Evolutionary conservation across 2,329 filamentous ascomycete genomes (phyloP), one percentile per base, ranked within the genome.

Genomic region (Chaetoscypha palmicola): DNA sequence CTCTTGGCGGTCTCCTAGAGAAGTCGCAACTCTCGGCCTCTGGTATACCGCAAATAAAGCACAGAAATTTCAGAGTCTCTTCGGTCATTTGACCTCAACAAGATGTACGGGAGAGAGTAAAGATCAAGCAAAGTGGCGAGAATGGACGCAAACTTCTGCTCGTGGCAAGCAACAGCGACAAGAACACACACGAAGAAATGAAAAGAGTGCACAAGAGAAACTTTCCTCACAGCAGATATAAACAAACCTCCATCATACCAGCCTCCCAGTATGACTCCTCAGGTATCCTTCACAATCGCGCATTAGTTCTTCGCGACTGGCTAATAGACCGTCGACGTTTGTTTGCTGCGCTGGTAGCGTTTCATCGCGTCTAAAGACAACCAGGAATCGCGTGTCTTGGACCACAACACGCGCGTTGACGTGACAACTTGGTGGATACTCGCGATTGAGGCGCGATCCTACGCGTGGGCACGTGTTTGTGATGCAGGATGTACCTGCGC

Each of bases 241-340:
- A 34, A 34, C 32, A n/a, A 5, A 34, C 32, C n/a, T 16, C 9
- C 19, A 17, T n/a, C n/a, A 4, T 17, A 16, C 32, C 32, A 34
- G 17, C 5, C 32, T 16, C 32, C n/a, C 19, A 22, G 38, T 40
- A 40, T 40, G 38, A 40, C 38, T 40, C 38, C 32, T 40, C 26
- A 34, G 9, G 10, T 7, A 28, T 34, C 19, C n/a, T 17, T 14
- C 24, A 17, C 12, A 11, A 19, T 32, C 26, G 26, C 38, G 26
- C 24, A 32, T 20, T 20, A 31, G 14, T 14, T 40, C 20, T 20
- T 14, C 26, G 38, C 24, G 38, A 40, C 28, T 40, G 38, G 38
- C 20, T 17, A 30, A 12, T 16, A 22, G 16, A 7, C 22, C 9
- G 5, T 28, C 21, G n/a, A 28, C 11, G n/a, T 19, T 39, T 40